Percentiles rank a stretch among this genome's conserved stretches.
These are phyloP conservation scores for Salix dunnii DNA, from an alignment of 345 rosid species.

Conservation along the genomic window DNA sequence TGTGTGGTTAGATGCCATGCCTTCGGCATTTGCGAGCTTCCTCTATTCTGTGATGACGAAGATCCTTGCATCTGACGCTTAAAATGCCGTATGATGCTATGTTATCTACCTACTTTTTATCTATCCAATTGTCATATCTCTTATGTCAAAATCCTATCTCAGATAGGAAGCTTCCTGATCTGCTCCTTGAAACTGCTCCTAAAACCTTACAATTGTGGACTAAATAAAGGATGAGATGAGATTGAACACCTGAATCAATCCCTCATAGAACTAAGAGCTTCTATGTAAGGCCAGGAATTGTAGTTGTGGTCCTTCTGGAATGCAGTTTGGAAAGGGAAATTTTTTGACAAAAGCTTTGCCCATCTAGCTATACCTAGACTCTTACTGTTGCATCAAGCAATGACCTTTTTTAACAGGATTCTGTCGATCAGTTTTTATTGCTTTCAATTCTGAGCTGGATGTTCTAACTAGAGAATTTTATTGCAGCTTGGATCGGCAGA, in stretches of 20 bases:
- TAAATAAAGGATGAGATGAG: neutral
- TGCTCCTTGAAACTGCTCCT: neutral
- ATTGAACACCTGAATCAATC: neutral
- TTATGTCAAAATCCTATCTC: neutral
- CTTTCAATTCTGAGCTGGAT: conserved; percentile 1
- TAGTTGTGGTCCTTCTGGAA: neutral
- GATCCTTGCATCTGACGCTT: neutral
- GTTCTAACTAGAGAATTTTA: conserved; percentile 6
- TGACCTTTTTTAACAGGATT: neutral
- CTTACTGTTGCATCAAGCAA: neutral
- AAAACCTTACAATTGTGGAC: neutral
- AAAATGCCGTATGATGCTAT: neutral
- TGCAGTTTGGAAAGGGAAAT: neutral
- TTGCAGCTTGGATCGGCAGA: conserved; percentile 97
- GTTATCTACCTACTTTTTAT: neutral
- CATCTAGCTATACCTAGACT: neutral
- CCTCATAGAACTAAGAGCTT: neutral
- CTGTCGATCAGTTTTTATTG: neutral
- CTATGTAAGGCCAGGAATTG: neutral
- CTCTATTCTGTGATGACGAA: neutral
- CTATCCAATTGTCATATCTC: neutral
- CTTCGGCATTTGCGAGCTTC: neutral
- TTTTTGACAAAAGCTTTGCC: neutral
- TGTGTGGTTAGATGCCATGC: neutral
- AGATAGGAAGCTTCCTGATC: neutral